A percentile compares a stretch with the other conserved stretches of the same genome.
phyloP scores from a whole-genome alignment of 2,329 filamentous ascomycete genomes.

The Scytalidium sp. region DNA sequence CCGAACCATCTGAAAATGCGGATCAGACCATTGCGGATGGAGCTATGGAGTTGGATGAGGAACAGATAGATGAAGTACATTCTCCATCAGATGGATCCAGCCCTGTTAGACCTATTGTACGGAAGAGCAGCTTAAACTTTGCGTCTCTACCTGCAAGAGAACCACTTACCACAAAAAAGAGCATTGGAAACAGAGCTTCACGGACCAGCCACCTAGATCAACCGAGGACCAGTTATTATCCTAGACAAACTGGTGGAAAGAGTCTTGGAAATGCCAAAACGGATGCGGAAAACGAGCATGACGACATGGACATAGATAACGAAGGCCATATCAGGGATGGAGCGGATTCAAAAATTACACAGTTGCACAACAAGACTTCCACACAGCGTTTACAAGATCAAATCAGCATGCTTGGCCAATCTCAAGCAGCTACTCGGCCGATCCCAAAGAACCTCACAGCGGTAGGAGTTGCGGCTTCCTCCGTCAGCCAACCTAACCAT shows the following conservation, averaged over 20 bases:
- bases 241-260: constrained; percentile 69
- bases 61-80: constrained; percentile 43
- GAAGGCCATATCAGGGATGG: constrained; percentile 30
- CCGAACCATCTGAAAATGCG: constrained; percentile 5
- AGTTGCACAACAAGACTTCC: constrained; percentile 79
- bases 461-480: constrained; percentile 13
- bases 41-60: constrained; percentile 21
- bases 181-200: constrained; percentile 69
- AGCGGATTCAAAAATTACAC: constrained; percentile 46
- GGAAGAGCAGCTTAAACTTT: constrained; percentile 95
- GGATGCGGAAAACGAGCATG: constrained; percentile 49
- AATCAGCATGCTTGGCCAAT: constrained; percentile 71
- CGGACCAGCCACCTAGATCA: constrained; percentile 77
- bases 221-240: constrained; percentile 70
- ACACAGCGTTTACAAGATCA: constrained; percentile 90
- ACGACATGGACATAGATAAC: constrained; percentile 51
- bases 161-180: constrained; percentile 80
- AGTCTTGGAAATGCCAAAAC: constrained; percentile 54
- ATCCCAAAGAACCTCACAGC: constrained; percentile 28
- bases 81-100: constrained; percentile 71
- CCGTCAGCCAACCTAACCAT: constrained; percentile 16
- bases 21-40: neutral
- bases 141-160: constrained; percentile 89
- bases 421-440: constrained; percentile 31
- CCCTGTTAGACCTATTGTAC: constrained; percentile 71